Evolutionary conservation across 1,139 yeast species (phyloP).

Genomic region (Candida albicans): DNA sequence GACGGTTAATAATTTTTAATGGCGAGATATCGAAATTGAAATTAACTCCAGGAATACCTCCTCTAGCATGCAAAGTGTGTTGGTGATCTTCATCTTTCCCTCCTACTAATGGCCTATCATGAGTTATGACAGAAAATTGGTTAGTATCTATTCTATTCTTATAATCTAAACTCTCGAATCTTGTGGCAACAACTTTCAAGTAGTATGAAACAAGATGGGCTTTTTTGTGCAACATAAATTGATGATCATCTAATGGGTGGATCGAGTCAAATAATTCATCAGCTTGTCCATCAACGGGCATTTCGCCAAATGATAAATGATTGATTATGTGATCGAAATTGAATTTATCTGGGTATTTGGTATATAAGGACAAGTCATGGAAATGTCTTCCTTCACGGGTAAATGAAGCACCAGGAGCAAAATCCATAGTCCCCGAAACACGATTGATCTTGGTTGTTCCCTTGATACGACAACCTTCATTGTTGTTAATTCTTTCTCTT

Average conservation of each 20-base stretch:
- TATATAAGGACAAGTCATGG: conserved; percentile 80
- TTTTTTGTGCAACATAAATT: conserved; percentile 46
- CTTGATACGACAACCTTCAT: conserved; percentile 84
- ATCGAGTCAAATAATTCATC: conserved; percentile 36
- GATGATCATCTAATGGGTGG: conserved; percentile 71
- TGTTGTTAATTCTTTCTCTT: conserved; percentile 49
- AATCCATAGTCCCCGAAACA: conserved; percentile 87
- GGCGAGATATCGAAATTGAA: conserved; percentile 92
- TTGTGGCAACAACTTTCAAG: conserved; percentile 86
- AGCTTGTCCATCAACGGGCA: conserved; percentile 32
- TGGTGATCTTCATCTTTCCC: conserved; percentile 92
- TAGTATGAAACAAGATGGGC: conserved; percentile 73
- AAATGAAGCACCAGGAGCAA: conserved; percentile 86
- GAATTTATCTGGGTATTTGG: conserved; percentile 52
- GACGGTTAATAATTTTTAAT: conserved; percentile 82
- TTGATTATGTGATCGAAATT: conserved; percentile 74
- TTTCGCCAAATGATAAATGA: conserved; percentile 76
- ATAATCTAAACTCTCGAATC: conserved; percentile 67
- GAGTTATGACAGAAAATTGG: conserved; percentile 88
- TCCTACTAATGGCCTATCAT: conserved; percentile 80
- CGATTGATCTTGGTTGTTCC: conserved; percentile 82
- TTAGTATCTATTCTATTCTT: conserved; percentile 66
- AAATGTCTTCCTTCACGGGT: conserved; percentile 60
- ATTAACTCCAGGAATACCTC: conserved; percentile 90
- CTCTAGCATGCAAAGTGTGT: conserved; percentile 77